A percentile compares a stretch with the other conserved stretches of the same genome.
Evolutionary conservation across 208 protist species (phyloP).

Genomic region (Angomonas deanei): DNA sequence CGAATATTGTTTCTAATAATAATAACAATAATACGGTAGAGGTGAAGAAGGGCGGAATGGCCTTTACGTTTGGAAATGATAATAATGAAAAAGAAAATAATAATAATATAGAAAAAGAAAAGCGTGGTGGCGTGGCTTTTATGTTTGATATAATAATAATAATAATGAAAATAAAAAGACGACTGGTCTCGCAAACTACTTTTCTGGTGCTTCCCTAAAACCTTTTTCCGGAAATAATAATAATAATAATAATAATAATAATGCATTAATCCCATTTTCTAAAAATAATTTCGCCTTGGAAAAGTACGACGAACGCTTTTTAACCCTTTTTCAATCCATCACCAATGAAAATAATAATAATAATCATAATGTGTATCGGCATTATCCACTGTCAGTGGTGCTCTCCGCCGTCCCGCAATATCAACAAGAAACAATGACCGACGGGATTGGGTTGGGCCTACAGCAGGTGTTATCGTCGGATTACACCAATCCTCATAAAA

Average conservation of each 20-base stretch:
- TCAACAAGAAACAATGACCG: not conserved
- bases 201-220: too few relatives aligned
- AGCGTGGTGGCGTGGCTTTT: too few relatives aligned
- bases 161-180: too few relatives aligned
- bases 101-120: not conserved
- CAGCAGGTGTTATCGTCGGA: not conserved
- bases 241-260: constrained; percentile 9
- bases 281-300: not conserved
- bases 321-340: too few relatives aligned
- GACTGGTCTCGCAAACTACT: too few relatives aligned
- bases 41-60: too few relatives aligned
- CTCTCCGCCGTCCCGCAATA: not conserved
- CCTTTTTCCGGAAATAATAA: constrained; percentile 4
- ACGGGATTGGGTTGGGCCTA: not conserved
- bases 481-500: not conserved
- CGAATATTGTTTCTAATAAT: not conserved
- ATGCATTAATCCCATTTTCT: not conserved
- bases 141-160: too few relatives aligned
- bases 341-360: not conserved
- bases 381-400: not conserved
- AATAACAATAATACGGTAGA: too few relatives aligned
- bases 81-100: too few relatives aligned
- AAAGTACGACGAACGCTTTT: not conserved
- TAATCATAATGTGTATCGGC: not conserved
- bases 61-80: too few relatives aligned